These are phyloP conservation scores for Paraconiothyrium brasiliense DNA, from an alignment of 2,329 filamentous ascomycete species.

Conservation along the genomic window DNA sequence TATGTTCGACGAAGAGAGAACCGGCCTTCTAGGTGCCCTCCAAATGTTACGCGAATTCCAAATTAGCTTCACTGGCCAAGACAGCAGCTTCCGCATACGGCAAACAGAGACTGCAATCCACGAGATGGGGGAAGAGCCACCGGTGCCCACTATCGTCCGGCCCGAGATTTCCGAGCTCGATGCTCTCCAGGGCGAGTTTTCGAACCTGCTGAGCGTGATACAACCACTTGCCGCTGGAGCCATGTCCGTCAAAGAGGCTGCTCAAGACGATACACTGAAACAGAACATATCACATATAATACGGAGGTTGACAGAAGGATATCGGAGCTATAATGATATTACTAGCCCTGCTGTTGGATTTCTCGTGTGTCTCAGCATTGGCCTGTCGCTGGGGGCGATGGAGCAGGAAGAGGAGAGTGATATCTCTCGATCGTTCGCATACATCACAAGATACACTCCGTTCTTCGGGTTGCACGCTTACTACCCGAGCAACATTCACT, in stretches of 20 bases:
- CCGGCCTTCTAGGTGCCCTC: slow-evolving; percentile 66
- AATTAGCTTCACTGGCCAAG: slow-evolving; percentile 71
- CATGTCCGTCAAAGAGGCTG: slow-evolving; percentile 35
- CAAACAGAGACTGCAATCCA: slow-evolving; percentile 70
- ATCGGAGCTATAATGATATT: slow-evolving; percentile 85
- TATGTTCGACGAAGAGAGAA: slow-evolving; percentile 65
- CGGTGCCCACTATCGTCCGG: slow-evolving; percentile 74
- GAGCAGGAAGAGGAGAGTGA: slow-evolving; percentile 29
- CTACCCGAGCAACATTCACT: slow-evolving; percentile 19
- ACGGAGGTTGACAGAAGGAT: slow-evolving; percentile 72
- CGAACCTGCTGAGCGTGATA: slow-evolving; percentile 67
- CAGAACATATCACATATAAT: slow-evolving; percentile 74
- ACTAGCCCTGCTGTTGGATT: slow-evolving; percentile 80
- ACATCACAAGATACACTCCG: slow-evolving; percentile 40
- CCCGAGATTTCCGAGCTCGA: slow-evolving; percentile 73
- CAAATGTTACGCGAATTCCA: slow-evolving; percentile 73
- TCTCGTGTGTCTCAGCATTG: slow-evolving; percentile 79
- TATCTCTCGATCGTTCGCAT: slow-evolving; percentile 31
- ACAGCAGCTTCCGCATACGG: slow-evolving; percentile 72
- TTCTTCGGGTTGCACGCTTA: slow-evolving; percentile 39
- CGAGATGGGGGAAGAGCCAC: slow-evolving; percentile 72
- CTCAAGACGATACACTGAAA: slow-evolving; percentile 51
- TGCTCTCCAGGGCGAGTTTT: slow-evolving; percentile 83
- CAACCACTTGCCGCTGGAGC: slow-evolving; percentile 38
- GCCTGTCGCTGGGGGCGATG: slow-evolving; percentile 66